Percentiles rank a stretch among this genome's conserved stretches.
Evolutionary conservation across 768 basidiomycete species (phyloP).

Genomic region (Steccherinum ochraceum): DNA sequence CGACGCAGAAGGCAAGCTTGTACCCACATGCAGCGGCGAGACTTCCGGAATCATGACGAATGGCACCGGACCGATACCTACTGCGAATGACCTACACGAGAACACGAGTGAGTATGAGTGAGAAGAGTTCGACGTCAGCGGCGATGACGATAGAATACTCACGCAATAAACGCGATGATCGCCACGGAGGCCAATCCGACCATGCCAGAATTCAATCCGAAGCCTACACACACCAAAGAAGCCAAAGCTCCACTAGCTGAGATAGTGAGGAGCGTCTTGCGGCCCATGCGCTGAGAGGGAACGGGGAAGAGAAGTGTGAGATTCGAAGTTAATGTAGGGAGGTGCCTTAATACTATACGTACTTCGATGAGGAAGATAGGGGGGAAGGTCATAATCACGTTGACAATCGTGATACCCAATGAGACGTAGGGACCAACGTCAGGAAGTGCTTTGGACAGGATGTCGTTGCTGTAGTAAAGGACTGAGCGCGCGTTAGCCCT

Average conservation of each 20-base stretch:
- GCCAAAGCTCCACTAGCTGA: slow-evolving; percentile 62
- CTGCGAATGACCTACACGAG: slow-evolving; percentile 68
- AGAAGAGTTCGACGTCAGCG: neutral
- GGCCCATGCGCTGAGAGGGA: slow-evolving; percentile 55
- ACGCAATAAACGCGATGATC: slow-evolving; percentile 80
- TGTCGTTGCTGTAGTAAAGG: slow-evolving; percentile 87
- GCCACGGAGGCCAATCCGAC: slow-evolving; percentile 62
- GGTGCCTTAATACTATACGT: too few relatives aligned
- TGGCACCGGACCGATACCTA: slow-evolving; percentile 88
- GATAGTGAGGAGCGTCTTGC: slow-evolving; percentile 57
- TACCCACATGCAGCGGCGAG: slow-evolving; percentile 67
- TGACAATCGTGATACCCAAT: slow-evolving; percentile 77
- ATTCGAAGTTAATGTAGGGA: neutral
- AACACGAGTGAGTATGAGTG: neutral
- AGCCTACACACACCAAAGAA: slow-evolving; percentile 63
- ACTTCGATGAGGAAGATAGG: slow-evolving; percentile 87
- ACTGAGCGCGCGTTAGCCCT: slow-evolving; percentile 37
- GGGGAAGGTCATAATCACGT: slow-evolving; percentile 78
- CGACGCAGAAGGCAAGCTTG: neutral
- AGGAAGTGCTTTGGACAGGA: slow-evolving; percentile 75
- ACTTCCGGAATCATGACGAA: slow-evolving; percentile 92
- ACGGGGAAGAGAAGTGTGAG: neutral
- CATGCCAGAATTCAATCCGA: slow-evolving; percentile 58
- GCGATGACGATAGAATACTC: slow-evolving; percentile 19
- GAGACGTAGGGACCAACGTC: slow-evolving; percentile 77